A percentile compares a stretch with the other conserved stretches of the same genome.
phyloP scores from a whole-genome alignment of 768 basidiomycete species.

The Tricholoma matsutake region DNA sequence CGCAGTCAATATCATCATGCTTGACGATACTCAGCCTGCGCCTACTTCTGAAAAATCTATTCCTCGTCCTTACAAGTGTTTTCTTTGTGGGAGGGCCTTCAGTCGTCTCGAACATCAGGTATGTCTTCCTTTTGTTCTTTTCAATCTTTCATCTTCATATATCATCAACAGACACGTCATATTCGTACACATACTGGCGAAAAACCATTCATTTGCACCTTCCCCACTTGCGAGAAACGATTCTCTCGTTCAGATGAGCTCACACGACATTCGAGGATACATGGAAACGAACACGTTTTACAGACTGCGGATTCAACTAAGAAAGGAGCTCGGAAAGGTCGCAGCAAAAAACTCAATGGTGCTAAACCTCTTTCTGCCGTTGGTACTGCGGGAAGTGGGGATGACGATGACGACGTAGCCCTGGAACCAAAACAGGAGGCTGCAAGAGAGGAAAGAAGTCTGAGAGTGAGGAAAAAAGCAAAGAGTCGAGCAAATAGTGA shows the following conservation, averaged over 20 bases:
- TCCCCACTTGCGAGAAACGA: constrained; percentile 94
- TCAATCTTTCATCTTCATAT: constrained; percentile 9
- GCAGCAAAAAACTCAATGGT: neutral
- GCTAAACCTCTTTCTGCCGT: neutral
- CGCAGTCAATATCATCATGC: constrained; percentile 15
- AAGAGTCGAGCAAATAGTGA: constrained; percentile 77
- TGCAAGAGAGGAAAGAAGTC: constrained; percentile 1
- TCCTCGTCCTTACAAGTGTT: constrained; percentile 89
- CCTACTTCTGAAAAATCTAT: constrained; percentile 30
- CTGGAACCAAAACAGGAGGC: constrained; percentile 2
- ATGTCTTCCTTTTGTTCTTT: constrained; percentile 10
- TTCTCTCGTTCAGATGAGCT: constrained; percentile 99
- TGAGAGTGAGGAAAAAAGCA: constrained; percentile 71
- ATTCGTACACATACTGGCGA: constrained; percentile 98
- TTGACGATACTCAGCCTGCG: constrained; percentile 13
- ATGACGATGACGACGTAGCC: constrained; percentile 5
- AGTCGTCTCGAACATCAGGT: constrained; percentile 96
- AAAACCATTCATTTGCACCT: constrained; percentile 92
- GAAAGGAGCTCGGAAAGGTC: constrained; percentile 6
- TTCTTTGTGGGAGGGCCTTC: constrained; percentile 91
- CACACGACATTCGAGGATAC: constrained; percentile 93
- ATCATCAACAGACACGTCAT: constrained; percentile 76
- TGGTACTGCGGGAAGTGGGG: neutral
- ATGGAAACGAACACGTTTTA: constrained; percentile 51
- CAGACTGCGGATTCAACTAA: constrained; percentile 26